Conservation (phyloP, 345 rosid genomes). For the Syzygium aqueum region DNA sequence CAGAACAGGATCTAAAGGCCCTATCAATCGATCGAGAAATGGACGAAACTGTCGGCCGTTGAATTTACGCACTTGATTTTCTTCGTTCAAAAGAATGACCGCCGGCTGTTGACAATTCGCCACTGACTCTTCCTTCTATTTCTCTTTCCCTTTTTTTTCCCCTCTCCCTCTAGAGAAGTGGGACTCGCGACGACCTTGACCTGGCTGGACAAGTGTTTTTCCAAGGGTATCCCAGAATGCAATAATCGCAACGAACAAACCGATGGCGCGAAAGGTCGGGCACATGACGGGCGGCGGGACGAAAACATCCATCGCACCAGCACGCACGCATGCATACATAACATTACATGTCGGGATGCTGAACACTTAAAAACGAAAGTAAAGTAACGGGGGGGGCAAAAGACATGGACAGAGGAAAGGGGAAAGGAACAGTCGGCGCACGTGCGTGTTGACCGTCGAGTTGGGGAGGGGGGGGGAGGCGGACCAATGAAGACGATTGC, state of each 20-base stretch:
- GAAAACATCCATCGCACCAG: background rate
- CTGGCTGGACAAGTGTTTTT: background rate
- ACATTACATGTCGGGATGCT: background rate
- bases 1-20: background rate
- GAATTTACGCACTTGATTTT: background rate
- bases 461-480: background rate
- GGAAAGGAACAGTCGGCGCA: background rate
- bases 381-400: background rate
- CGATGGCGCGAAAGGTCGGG: background rate
- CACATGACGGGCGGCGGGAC: background rate
- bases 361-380: background rate
- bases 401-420: background rate
- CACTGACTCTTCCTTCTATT: background rate
- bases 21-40: too few relatives aligned
- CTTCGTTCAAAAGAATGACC: background rate
- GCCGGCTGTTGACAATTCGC: background rate
- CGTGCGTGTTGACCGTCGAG: background rate
- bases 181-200: background rate
- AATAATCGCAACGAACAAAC: background rate
- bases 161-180: background rate
- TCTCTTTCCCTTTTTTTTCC: background rate
- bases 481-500: background rate
- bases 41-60: too few relatives aligned
- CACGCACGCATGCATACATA: background rate
- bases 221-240: background rate